These are phyloP conservation scores for Boletus rex-veris DNA, from an alignment of 768 basidiomycete species.

Conservation along the genomic window DNA sequence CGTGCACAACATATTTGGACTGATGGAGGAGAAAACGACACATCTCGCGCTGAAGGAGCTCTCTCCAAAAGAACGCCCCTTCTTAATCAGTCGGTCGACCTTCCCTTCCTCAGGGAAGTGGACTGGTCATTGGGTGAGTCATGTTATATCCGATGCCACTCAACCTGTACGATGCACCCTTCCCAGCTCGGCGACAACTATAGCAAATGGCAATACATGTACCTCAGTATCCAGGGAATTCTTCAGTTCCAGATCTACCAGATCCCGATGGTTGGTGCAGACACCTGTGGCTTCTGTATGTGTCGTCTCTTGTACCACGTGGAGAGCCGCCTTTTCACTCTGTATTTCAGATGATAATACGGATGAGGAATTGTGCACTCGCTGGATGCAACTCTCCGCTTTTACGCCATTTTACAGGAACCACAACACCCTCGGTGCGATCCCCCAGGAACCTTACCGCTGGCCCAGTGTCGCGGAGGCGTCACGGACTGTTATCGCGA, in stretches of 20 bases:
- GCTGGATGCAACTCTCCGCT: slow-evolving; percentile 5
- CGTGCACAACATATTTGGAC: slow-evolving; percentile 63
- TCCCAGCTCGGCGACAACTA: slow-evolving; percentile 67
- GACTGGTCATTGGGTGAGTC: slow-evolving; percentile 62
- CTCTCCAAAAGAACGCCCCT: slow-evolving; percentile 58
- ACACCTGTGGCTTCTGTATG: slow-evolving; percentile 42
- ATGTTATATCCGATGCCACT: background rate
- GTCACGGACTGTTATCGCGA: slow-evolving; percentile 62
- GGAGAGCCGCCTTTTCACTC: background rate
- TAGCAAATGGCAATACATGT: slow-evolving; percentile 68
- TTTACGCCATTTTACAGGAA: slow-evolving; percentile 5
- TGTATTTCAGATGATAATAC: slow-evolving; percentile 7
- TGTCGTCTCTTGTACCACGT: background rate
- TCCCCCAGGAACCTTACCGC: slow-evolving; percentile 70
- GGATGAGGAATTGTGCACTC: slow-evolving; percentile 3
- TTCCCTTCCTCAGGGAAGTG: slow-evolving; percentile 64
- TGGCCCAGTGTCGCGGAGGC: slow-evolving; percentile 78
- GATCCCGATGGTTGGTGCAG: slow-evolving; percentile 78
- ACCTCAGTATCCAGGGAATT: slow-evolving; percentile 66
- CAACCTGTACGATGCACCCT: slow-evolving; percentile 27
- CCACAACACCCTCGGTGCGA: slow-evolving; percentile 57
- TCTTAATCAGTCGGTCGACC: slow-evolving; percentile 63
- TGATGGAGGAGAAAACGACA: slow-evolving; percentile 66
- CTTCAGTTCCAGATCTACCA: slow-evolving; percentile 81
- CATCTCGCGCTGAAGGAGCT: slow-evolving; percentile 52